A percentile compares a stretch with the other conserved stretches of the same genome.
Conservation (phyloP, 306 rosid species). For the Phaseolus lunatus region DNA sequence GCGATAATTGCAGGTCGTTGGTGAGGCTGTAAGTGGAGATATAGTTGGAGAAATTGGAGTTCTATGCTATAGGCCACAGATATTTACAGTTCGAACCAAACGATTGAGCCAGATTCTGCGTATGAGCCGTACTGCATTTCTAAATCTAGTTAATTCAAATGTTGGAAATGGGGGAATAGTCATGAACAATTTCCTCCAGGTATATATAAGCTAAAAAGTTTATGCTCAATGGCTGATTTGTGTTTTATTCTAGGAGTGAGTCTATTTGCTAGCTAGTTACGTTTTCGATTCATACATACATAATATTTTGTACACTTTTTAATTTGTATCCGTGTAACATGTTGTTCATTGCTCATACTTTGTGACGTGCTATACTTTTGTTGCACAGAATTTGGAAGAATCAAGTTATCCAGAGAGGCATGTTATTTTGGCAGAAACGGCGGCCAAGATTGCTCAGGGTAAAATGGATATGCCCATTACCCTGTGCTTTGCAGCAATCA, state of each 20-base stretch:
- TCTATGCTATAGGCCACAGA: constrained; percentile 80
- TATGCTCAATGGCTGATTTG: background rate
- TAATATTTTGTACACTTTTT: background rate
- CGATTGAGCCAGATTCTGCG: constrained; percentile 78
- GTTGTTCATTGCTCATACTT: background rate
- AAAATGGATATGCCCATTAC: constrained; percentile 66
- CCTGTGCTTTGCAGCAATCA: constrained; percentile 69
- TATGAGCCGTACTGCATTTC: constrained; percentile 65
- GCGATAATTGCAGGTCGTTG: constrained; percentile 59
- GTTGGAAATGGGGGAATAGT: constrained; percentile 79
- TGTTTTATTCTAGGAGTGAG: background rate
- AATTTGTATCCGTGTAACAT: background rate
- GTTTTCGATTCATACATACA: background rate
- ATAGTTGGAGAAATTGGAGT: constrained; percentile 79
- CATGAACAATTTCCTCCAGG: constrained; percentile 74
- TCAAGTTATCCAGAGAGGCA: constrained; percentile 53
- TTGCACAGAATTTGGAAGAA: constrained; percentile 59
- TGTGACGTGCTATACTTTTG: background rate
- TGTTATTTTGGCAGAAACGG: constrained; percentile 58
- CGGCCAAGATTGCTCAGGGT: constrained; percentile 66
- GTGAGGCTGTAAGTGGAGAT: constrained; percentile 61
- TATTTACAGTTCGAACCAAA: constrained; percentile 71
- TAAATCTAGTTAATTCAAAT: constrained; percentile 63
- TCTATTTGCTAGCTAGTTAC: background rate
- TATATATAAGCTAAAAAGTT: too few relatives aligned